Percentiles rank a stretch among this genome's conserved stretches.
phyloP scores from a whole-genome alignment of 208 protist species.

The Balamuthia mandrillaris region DNA sequence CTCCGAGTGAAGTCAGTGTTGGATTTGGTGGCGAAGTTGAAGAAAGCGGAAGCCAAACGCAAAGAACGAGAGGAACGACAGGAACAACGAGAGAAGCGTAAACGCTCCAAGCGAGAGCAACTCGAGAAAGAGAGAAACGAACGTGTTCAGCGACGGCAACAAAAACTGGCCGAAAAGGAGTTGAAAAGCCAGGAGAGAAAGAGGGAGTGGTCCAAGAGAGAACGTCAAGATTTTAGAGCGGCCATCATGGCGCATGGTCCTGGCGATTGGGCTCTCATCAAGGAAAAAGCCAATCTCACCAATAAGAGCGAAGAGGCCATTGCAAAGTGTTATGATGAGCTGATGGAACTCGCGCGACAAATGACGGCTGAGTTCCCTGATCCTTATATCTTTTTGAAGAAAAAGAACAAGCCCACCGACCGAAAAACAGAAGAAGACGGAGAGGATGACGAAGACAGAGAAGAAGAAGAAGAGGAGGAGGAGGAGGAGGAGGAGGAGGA shows the following conservation, averaged over 20 bases:
- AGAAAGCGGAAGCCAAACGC: background rate
- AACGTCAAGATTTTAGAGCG: background rate
- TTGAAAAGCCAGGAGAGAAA: background rate
- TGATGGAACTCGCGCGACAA: background rate
- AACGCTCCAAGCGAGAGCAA: background rate
- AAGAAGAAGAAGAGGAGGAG: background rate
- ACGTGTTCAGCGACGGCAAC: background rate
- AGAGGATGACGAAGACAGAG: background rate
- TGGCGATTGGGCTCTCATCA: background rate
- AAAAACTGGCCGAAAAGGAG: background rate
- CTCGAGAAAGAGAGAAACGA: background rate
- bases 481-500: background rate
- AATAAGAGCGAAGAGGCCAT: background rate
- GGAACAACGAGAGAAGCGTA: background rate
- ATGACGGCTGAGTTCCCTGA: background rate
- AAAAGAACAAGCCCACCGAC: background rate
- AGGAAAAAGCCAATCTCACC: background rate
- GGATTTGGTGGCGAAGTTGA: background rate
- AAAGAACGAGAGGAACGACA: background rate
- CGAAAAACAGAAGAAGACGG: background rate
- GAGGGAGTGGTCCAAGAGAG: background rate
- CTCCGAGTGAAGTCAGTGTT: background rate
- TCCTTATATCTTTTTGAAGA: background rate
- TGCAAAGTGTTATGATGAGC: background rate
- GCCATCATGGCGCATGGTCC: background rate